Evolutionary conservation across 2,329 filamentous ascomycete species (phyloP).

Genomic region (Fusarium sp.): DNA sequence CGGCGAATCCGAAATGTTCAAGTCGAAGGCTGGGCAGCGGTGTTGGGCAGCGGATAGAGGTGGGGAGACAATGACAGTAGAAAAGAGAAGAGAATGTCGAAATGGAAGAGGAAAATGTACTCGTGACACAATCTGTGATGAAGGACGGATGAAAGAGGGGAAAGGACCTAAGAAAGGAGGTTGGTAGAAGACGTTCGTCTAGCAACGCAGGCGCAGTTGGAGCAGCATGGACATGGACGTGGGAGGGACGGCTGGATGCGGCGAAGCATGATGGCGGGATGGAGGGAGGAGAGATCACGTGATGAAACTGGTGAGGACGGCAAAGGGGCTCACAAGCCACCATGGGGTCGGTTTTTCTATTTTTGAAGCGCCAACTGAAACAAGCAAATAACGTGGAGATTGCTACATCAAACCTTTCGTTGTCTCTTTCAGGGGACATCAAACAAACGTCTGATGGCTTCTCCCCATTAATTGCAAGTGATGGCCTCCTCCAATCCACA

Average conservation of each 20-base stretch:
- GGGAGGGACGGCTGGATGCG: constrained; percentile 33
- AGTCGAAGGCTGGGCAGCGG: constrained; percentile 26
- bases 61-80: constrained; percentile 31
- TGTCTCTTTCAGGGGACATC: not conserved
- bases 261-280: constrained; percentile 34
- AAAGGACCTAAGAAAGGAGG: constrained; percentile 32
- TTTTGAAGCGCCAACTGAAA: not conserved
- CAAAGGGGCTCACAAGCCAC: constrained; percentile 4
- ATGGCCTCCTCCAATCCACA: constrained; percentile 12
- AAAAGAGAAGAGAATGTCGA: constrained; percentile 9
- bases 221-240: constrained; percentile 22
- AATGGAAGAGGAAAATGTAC: constrained; percentile 6
- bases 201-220: constrained; percentile 11
- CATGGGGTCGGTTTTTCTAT: not conserved
- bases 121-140: constrained; percentile 16
- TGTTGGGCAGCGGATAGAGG: constrained; percentile 34
- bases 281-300: constrained; percentile 27
- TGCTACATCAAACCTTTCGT: not conserved
- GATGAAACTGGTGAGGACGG: constrained; percentile 11
- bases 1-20: constrained; percentile 15
- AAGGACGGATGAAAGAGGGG: constrained; percentile 25
- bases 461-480: constrained; percentile 9
- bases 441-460: constrained; percentile 15
- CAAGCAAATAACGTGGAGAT: not conserved
- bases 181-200: constrained; percentile 32